Base-by-base conservation (phyloP, 257 asterid genomes). In the Perilla frutescens region DNA sequence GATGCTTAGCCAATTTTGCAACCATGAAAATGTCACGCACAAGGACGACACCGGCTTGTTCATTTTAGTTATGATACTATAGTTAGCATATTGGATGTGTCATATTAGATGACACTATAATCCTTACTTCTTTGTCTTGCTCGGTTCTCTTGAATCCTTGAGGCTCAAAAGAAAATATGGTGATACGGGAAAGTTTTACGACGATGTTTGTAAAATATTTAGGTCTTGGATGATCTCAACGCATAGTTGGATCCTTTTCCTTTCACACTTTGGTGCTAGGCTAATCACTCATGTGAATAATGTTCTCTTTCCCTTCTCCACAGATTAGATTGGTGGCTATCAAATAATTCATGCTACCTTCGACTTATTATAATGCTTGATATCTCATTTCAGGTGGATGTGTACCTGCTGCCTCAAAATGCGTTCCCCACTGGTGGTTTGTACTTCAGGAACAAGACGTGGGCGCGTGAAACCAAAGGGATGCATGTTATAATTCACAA, bases 341-440 rank as follows among this genome's bases (percentile, higher is more conserved):
- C 45, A 5, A 62, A 29, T 37, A 10, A 4, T 47, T 10, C 12
- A 44, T 49, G 77, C 47, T 74, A 49, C 78, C 49, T 67, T 51
- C 48, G 15, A 62, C 59, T 31, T 45, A 59, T 59, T 65, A 32
- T 61, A 41, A 3, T 61, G 32, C 48, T 49, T 70, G 75, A 55
- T 31, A 55, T 29, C 40, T 68, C 54, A 10, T 59, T 87, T 80
- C 88, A 94, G 99, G 99, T 92, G 50, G 99, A 95, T 67, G 69
- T 92, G 74, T 95, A 92, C 84, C 81, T 95, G 73, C 93, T 95
- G 40, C 98, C 99, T 14, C 98, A 90, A 72, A 83, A 72, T 1
- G 98, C 97, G 8, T 95, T 95, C 85, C 99, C 98, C 10, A 95
- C 96, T 0, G 99, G 99, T 41, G 97, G 99, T 43, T 82, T 95